Base-by-base conservation (phyloP, 371 early-diverging fungal species). In the Mortierella sp. region DNA sequence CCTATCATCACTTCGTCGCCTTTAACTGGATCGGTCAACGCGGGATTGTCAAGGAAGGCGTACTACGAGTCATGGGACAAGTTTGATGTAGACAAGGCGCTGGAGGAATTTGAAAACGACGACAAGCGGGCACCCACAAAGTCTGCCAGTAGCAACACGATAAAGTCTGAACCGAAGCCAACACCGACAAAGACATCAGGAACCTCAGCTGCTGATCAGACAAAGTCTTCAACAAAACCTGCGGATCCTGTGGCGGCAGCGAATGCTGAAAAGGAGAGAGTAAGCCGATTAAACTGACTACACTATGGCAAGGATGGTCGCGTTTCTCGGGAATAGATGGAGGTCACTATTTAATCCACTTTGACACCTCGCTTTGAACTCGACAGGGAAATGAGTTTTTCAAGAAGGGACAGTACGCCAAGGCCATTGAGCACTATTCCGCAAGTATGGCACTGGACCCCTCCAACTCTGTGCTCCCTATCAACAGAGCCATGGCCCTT, bases 401-500 rank as follows among this genome's bases (percentile, higher is more conserved):
- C 79, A 93, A 91, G 68, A 90, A 90, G 65, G 90, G 90, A n/a
- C 87, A 93, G 26, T 96, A 88, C 79, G 72, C 83, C 16, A 86
- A 91, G 37, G 97, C 98, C 0, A 82, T 93, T 58, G 73, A 81
- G 7, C 87, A 88, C 63, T 98, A 98, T 85, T 87, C 91, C 5
- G 86, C 86, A 52, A 92, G 93, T 40, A 92, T 97, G 58, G 86
- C 90, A 14, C 76, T 91, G n/a, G 93, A 95, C 74, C 90, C 92
- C 7, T 85, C 86, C 45, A 90, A 88, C 52, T 75, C 93, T 14
- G 91, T 93, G 0, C 90, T 90, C 34, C 88, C 86, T 43, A 88
- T 93, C 43, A 97, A 97, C 80, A 91, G 96, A 37, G 97, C 98
- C 4, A 94, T 96, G 94, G 95, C 96, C 1, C 83, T 92, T 65